Evolutionary conservation across 2,329 filamentous ascomycete genomes (phyloP).

Genomic region (Trichoderma pleuroti): DNA sequence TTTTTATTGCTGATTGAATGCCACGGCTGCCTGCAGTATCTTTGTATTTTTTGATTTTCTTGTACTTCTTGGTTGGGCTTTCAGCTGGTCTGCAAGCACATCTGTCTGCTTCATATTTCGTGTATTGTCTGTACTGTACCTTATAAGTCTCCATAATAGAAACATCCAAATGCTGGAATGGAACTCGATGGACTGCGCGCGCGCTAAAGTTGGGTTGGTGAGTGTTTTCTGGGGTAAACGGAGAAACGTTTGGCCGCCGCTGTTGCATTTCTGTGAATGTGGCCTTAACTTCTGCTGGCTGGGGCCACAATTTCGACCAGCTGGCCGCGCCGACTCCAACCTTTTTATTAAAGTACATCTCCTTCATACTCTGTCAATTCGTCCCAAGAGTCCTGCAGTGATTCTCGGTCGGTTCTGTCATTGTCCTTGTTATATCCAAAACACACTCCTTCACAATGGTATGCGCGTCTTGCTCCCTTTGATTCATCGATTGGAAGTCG

Average conservation of each 20-base stretch:
- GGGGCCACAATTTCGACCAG: constrained; percentile 30
- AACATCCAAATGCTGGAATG: background rate
- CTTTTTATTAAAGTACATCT: constrained; percentile 21
- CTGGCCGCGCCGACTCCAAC: constrained; percentile 21
- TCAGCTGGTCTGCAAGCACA: background rate
- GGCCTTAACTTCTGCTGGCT: constrained; percentile 40
- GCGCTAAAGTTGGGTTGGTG: background rate
- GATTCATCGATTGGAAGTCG: background rate
- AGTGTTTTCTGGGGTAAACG: constrained; percentile 22
- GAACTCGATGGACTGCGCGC: background rate
- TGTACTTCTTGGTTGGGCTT: background rate
- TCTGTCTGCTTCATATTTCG: background rate
- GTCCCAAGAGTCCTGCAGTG: constrained; percentile 34
- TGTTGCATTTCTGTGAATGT: constrained; percentile 39
- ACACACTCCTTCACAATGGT: constrained; percentile 32
- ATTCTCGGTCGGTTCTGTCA: constrained; percentile 27
- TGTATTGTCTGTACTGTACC: background rate
- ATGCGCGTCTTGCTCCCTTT: constrained; percentile 21
- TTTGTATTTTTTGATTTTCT: background rate
- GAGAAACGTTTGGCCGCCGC: constrained; percentile 35
- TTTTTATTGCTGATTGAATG: background rate
- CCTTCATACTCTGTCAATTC: constrained; percentile 25
- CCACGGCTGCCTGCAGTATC: background rate
- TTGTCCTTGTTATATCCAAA: constrained; percentile 21
- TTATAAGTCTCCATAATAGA: background rate